phyloP scores from a whole-genome alignment of 2,329 filamentous ascomycete genomes.

The Apiospora malaysiana region DNA sequence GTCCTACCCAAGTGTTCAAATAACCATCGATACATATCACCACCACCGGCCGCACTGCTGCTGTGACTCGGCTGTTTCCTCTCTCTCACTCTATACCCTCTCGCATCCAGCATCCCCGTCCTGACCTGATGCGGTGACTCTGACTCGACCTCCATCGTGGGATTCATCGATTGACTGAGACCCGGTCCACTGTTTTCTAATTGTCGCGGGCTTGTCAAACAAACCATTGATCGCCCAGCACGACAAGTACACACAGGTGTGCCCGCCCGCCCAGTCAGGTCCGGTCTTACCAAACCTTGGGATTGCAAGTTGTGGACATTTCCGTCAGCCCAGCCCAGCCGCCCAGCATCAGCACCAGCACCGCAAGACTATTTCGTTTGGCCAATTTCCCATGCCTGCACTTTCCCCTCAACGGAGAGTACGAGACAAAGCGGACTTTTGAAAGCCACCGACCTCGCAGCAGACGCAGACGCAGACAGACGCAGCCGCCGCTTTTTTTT shows the following conservation, averaged over 20 bases:
- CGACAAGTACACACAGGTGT: neutral
- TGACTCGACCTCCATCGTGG: neutral
- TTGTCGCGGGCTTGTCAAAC: constrained; percentile 1
- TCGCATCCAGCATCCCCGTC: neutral
- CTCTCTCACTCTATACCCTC: neutral
- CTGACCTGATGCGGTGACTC: neutral
- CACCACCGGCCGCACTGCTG: neutral
- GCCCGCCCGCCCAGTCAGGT: neutral
- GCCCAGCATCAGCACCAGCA: constrained; percentile 2
- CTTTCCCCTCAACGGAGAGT: constrained; percentile 15
- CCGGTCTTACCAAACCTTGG: neutral
- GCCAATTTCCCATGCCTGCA: constrained; percentile 18
- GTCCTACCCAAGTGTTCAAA: neutral
- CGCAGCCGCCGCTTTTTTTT: neutral
- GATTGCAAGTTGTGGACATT: neutral
- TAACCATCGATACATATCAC: constrained; percentile 12
- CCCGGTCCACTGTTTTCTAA: constrained; percentile 2
- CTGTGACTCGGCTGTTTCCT: constrained; percentile 9
- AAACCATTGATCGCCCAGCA: constrained; percentile 10
- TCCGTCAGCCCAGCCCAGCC: constrained; percentile 11
- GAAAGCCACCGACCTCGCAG: constrained; percentile 1
- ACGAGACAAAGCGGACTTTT: neutral
- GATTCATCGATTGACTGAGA: constrained; percentile 5
- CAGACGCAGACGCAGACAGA: neutral
- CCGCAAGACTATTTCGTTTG: neutral